Conservation (phyloP, 2,329 filamentous ascomycete genomes). For the Xylogone sp. region DNA sequence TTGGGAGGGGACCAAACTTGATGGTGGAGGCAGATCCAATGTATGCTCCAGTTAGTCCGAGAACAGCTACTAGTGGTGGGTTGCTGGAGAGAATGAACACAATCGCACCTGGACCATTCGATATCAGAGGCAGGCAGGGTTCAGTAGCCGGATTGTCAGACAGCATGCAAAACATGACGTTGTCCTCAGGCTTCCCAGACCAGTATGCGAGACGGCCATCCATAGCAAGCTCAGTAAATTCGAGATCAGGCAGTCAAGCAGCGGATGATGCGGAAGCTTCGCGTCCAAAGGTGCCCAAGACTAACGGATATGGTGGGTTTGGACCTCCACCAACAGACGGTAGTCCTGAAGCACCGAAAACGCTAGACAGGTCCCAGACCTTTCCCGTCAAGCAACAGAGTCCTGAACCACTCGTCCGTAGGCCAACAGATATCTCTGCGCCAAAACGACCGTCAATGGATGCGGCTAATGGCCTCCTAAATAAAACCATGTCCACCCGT, state of each 20-base stretch:
- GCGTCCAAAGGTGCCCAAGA: slow-evolving; percentile 28
- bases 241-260: neutral
- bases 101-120: slow-evolving; percentile 65
- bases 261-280: neutral
- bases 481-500: slow-evolving; percentile 1
- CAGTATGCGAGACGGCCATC: slow-evolving; percentile 12
- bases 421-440: slow-evolving; percentile 16
- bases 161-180: slow-evolving; percentile 6
- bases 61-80: slow-evolving; percentile 34
- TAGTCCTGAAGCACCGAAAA: slow-evolving; percentile 33
- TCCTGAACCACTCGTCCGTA: slow-evolving; percentile 13
- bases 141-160: slow-evolving; percentile 16
- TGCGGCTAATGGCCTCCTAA: neutral
- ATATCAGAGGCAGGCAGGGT: slow-evolving; percentile 34
- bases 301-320: slow-evolving; percentile 56
- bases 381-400: slow-evolving; percentile 22
- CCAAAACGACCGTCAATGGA: slow-evolving; percentile 16
- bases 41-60: slow-evolving; percentile 46
- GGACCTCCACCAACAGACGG: slow-evolving; percentile 39
- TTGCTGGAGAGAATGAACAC: slow-evolving; percentile 61
- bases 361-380: slow-evolving; percentile 25
- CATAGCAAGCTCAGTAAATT: slow-evolving; percentile 17
- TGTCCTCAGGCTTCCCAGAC: slow-evolving; percentile 8
- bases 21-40: slow-evolving; percentile 32
- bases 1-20: slow-evolving; percentile 10